Conservation (phyloP, 1,139 yeast genomes). For the Eremothecium gossypii region DNA sequence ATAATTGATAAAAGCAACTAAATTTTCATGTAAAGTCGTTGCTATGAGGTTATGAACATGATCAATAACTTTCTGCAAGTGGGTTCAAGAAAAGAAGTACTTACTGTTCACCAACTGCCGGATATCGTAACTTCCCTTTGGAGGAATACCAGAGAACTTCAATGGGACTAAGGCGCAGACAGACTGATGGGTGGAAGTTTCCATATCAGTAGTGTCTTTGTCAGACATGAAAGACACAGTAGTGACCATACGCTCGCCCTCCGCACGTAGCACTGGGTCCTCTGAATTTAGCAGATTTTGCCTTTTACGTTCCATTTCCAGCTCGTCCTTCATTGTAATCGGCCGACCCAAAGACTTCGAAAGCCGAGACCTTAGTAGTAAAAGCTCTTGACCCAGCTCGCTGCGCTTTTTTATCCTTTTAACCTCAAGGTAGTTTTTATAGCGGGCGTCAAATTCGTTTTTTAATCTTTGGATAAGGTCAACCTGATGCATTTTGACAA, state of each 20-base stretch:
- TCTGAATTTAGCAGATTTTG: slow-evolving; percentile 45
- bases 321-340: slow-evolving; percentile 62
- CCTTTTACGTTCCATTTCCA: slow-evolving; percentile 60
- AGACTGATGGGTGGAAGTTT: slow-evolving; percentile 25
- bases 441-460: slow-evolving; percentile 74
- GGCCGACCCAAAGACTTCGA: slow-evolving; percentile 45
- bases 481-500: slow-evolving; percentile 65
- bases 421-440: slow-evolving; percentile 59
- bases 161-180: slow-evolving; percentile 48
- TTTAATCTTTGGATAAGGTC: slow-evolving; percentile 63
- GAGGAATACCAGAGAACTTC: slow-evolving; percentile 64
- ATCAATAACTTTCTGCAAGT: not conserved
- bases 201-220: slow-evolving; percentile 20
- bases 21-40: slow-evolving; percentile 1
- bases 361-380: slow-evolving; percentile 42
- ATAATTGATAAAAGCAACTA: slow-evolving; percentile 2
- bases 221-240: slow-evolving; percentile 59
- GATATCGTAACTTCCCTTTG: slow-evolving; percentile 80
- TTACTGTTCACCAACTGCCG: slow-evolving; percentile 57
- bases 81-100: slow-evolving; percentile 55
- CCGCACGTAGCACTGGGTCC: slow-evolving; percentile 39
- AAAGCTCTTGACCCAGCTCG: slow-evolving; percentile 45
- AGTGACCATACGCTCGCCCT: slow-evolving; percentile 56
- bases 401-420: slow-evolving; percentile 45
- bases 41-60: not conserved